These are phyloP conservation scores for Populus hybrid DNA, from an alignment of 441 rosid genomes.

Conservation along the genomic window DNA sequence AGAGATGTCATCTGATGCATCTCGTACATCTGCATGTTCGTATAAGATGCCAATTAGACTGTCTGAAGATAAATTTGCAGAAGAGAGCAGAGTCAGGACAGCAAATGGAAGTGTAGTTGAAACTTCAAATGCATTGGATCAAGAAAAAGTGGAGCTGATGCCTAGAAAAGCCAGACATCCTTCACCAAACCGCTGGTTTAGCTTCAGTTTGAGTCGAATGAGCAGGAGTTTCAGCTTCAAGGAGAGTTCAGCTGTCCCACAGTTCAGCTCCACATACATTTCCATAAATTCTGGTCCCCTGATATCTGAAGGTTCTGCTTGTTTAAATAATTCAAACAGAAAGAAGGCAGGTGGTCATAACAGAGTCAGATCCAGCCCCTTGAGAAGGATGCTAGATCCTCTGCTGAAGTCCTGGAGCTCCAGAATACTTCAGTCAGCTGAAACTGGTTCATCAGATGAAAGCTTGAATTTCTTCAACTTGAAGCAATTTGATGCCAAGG, in stretches of 20 bases:
- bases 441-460: conserved; percentile 32
- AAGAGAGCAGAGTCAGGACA: conserved; percentile 13
- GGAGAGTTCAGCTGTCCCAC: conserved; percentile 51
- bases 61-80: conserved; percentile 13
- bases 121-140: conserved; percentile 37
- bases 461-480: conserved; percentile 31
- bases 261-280: conserved; percentile 38
- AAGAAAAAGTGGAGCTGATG: conserved; percentile 27
- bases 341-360: conserved; percentile 34
- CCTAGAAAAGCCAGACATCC: conserved; percentile 40
- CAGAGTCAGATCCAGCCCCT: conserved; percentile 65
- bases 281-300: conserved; percentile 67
- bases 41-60: conserved; percentile 16
- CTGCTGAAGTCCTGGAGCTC: conserved; percentile 42
- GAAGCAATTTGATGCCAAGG: conserved; percentile 19
- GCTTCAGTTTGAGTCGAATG: conserved; percentile 75
- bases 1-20: conserved; percentile 27
- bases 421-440: conserved; percentile 22
- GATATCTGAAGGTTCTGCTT: conserved; percentile 32
- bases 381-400: conserved; percentile 67
- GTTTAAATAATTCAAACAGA: conserved; percentile 31
- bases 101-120: conserved; percentile 29
- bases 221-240: conserved; percentile 74
- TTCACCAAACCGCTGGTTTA: conserved; percentile 63
- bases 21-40: conserved; percentile 14